Evolutionary conservation across 1,284 basidiomycete genomes (phyloP).

Genomic region (Marasmius fiardii): DNA sequence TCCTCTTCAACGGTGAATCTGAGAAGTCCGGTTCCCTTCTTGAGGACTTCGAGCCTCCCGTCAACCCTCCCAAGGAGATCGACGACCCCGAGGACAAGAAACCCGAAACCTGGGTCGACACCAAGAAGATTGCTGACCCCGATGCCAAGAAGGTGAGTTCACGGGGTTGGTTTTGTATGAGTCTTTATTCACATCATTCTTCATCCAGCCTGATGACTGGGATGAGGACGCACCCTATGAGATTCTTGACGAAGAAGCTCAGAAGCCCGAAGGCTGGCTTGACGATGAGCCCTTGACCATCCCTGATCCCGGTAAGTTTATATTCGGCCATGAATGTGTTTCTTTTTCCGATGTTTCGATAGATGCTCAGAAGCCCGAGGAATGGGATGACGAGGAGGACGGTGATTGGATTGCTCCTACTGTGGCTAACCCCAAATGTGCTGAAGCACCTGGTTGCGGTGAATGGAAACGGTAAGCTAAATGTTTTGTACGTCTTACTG

Average conservation of each 20-base stretch:
- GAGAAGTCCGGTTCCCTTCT: slow-evolving; percentile 82
- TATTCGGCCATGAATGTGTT: background rate
- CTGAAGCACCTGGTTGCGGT: slow-evolving; percentile 90
- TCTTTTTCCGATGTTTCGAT: background rate
- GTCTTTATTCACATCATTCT: background rate
- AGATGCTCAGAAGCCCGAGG: slow-evolving; percentile 96
- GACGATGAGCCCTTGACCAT: slow-evolving; percentile 82
- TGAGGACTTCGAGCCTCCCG: slow-evolving; percentile 93
- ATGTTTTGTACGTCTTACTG: background rate
- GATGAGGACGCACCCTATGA: slow-evolving; percentile 93
- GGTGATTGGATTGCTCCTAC: slow-evolving; percentile 96
- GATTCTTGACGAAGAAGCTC: slow-evolving; percentile 84
- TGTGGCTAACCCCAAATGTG: slow-evolving; percentile 87
- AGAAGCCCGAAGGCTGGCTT: slow-evolving; percentile 94
- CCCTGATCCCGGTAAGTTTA: slow-evolving; percentile 75
- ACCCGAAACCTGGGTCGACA: slow-evolving; percentile 93
- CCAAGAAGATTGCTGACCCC: slow-evolving; percentile 82
- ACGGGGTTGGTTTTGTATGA: background rate
- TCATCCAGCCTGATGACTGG: slow-evolving; percentile 85
- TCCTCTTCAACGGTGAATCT: slow-evolving; percentile 88
- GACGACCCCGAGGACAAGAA: slow-evolving; percentile 91
- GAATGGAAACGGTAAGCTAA: slow-evolving; percentile 73
- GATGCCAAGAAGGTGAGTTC: slow-evolving; percentile 72
- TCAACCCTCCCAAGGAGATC: slow-evolving; percentile 93
- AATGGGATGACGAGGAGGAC: slow-evolving; percentile 99